These are phyloP conservation scores for Angomonas ambiguus DNA, from an alignment of 208 protist species.

Conservation along the genomic window DNA sequence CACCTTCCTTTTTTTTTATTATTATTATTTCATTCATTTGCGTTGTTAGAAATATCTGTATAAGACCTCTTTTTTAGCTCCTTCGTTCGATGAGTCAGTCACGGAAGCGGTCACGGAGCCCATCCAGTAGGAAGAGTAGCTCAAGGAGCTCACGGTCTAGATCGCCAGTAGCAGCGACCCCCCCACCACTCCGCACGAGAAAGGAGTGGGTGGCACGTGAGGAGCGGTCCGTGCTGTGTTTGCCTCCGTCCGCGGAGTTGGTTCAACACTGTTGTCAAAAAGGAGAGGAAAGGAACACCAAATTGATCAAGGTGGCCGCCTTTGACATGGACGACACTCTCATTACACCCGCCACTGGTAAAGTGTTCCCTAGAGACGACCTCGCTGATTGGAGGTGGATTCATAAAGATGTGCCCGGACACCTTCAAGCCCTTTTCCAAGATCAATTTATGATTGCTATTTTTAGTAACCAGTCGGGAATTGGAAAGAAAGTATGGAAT, in stretches of 20 bases:
- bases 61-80: background rate
- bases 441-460: slow-evolving; percentile 82
- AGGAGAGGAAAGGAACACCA: background rate
- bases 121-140: background rate
- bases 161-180: background rate
- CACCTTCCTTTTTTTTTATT: background rate
- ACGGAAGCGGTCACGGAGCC: background rate
- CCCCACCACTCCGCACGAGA: background rate
- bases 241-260: slow-evolving; percentile 17
- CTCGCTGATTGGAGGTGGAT: slow-evolving; percentile 67
- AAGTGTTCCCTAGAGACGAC: slow-evolving; percentile 56
- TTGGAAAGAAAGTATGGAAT: slow-evolving; percentile 55
- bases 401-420: slow-evolving; percentile 26
- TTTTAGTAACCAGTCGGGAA: slow-evolving; percentile 92
- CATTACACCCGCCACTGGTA: slow-evolving; percentile 47
- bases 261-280: background rate
- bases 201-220: slow-evolving; percentile 29
- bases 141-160: slow-evolving; percentile 14
- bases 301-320: slow-evolving; percentile 42
- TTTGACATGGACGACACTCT: slow-evolving; percentile 83
- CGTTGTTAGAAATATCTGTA: background rate
- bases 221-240: slow-evolving; percentile 24
- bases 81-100: background rate
- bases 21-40: background rate
- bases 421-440: slow-evolving; percentile 46